These are phyloP conservation scores for Trametes punicea DNA, from an alignment of 768 basidiomycete genomes.

Conservation along the genomic window DNA sequence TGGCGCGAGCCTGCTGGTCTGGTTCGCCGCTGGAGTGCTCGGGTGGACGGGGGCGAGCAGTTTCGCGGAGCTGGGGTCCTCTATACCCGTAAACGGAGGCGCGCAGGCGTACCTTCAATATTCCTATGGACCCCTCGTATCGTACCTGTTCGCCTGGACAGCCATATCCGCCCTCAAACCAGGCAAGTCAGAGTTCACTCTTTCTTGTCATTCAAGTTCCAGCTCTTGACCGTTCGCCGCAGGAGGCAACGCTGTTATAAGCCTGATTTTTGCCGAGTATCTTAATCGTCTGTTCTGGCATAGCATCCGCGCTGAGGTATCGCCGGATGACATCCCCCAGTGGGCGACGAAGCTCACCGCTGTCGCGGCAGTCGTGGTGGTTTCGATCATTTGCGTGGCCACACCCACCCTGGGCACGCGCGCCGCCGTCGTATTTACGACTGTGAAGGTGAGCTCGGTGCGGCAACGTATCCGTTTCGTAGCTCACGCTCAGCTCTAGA, in stretches of 20 bases:
- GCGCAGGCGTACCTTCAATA: slow-evolving; percentile 84
- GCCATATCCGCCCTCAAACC: slow-evolving; percentile 87
- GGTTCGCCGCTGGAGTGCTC: slow-evolving; percentile 78
- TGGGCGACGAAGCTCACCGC: slow-evolving; percentile 93
- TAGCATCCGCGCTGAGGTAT: slow-evolving; percentile 62
- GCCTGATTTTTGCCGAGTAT: slow-evolving; percentile 90
- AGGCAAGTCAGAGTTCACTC: slow-evolving; percentile 38
- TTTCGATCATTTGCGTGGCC: slow-evolving; percentile 76
- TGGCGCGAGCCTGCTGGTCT: slow-evolving; percentile 84
- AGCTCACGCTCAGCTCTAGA: slow-evolving; percentile 34
- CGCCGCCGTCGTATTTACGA: slow-evolving; percentile 83
- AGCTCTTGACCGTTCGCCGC: slow-evolving; percentile 3
- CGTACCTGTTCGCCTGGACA: slow-evolving; percentile 95
- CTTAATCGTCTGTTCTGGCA: slow-evolving; percentile 87
- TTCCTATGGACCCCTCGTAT: slow-evolving; percentile 80
- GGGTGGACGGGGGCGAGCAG: slow-evolving; percentile 97
- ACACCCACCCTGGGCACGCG: slow-evolving; percentile 76
- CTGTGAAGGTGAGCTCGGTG: slow-evolving; percentile 67
- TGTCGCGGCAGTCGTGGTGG: slow-evolving; percentile 61
- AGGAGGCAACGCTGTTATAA: slow-evolving; percentile 81
- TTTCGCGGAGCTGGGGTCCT: slow-evolving; percentile 88
- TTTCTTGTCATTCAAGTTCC: neutral
- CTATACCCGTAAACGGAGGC: slow-evolving; percentile 70
- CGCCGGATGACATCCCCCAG: slow-evolving; percentile 77
- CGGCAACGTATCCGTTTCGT: neutral